phyloP scores from a whole-genome alignment of 306 rosid genomes.

The Cucurbita pepo region DNA sequence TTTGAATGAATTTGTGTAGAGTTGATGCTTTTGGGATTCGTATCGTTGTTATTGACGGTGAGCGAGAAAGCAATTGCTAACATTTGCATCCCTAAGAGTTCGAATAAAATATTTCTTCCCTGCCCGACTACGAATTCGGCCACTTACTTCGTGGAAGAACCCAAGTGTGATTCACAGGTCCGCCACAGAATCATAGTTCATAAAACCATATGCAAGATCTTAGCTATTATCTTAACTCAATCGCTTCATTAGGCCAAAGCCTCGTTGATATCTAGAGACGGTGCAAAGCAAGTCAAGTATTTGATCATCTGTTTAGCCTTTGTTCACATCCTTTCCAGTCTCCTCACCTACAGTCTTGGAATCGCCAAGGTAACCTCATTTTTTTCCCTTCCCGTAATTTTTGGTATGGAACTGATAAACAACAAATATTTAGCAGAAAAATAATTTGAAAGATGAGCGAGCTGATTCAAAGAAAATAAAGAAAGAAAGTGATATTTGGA shows the following conservation, averaged over 20 bases:
- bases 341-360: constrained; percentile 41
- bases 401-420: too few relatives aligned
- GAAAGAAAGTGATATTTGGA: too few relatives aligned
- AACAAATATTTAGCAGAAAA: too few relatives aligned
- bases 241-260: constrained; percentile 11
- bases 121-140: constrained; percentile 9
- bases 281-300: constrained; percentile 24
- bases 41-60: constrained; percentile 31
- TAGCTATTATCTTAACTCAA: too few relatives aligned
- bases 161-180: constrained; percentile 26
- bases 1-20: constrained; percentile 8
- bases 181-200: too few relatives aligned
- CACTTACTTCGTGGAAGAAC: constrained; percentile 18
- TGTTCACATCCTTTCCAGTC: constrained; percentile 26
- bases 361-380: constrained; percentile 31
- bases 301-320: constrained; percentile 28
- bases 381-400: background rate
- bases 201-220: too few relatives aligned
- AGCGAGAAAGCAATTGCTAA: constrained; percentile 23
- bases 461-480: background rate
- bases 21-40: constrained; percentile 39
- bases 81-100: constrained; percentile 30
- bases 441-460: too few relatives aligned
- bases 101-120: constrained; percentile 26
- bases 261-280: constrained; percentile 28